A percentile compares a stretch with the other conserved stretches of the same genome.
Conservation (phyloP, 2,329 filamentous ascomycete species). For the Trichoderma guizhouense region DNA sequence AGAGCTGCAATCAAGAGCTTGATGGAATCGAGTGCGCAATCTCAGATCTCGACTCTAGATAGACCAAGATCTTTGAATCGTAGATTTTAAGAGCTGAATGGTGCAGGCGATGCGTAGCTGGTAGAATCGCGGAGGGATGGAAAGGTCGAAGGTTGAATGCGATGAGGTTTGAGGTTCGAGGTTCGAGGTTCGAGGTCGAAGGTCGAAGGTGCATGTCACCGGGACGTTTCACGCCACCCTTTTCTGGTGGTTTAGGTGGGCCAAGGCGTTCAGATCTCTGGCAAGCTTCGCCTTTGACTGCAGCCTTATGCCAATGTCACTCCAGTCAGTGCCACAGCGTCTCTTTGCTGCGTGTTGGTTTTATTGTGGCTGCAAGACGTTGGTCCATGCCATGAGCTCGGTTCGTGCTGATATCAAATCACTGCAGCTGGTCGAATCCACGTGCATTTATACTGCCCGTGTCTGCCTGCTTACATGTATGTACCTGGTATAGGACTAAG, state of each 20-base stretch:
- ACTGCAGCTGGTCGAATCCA: neutral
- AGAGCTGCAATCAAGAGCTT: neutral
- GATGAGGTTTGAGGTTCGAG: neutral
- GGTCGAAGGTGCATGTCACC: constrained; percentile 3
- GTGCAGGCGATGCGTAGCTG: neutral
- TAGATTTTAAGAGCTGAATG: accelerated
- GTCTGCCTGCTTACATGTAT: neutral
- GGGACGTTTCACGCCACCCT: constrained; percentile 15
- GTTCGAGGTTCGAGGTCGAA: neutral
- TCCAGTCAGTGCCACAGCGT: neutral
- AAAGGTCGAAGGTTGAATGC: neutral
- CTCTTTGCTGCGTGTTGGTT: neutral
- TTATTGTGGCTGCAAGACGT: neutral
- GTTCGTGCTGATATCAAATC: neutral
- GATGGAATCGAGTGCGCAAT: neutral
- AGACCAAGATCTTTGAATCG: neutral
- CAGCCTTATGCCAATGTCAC: neutral
- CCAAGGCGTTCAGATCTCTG: neutral
- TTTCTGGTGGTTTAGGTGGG: neutral
- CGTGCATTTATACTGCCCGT: neutral
- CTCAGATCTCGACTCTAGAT: neutral
- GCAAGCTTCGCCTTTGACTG: neutral
- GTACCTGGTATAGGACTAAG: neutral
- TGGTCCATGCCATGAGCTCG: neutral
- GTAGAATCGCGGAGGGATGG: neutral